A percentile compares a stretch with the other conserved stretches of the same genome.
These are phyloP conservation scores for Gossypium gossypioides DNA, from an alignment of 441 rosid genomes.

Conservation along the genomic window DNA sequence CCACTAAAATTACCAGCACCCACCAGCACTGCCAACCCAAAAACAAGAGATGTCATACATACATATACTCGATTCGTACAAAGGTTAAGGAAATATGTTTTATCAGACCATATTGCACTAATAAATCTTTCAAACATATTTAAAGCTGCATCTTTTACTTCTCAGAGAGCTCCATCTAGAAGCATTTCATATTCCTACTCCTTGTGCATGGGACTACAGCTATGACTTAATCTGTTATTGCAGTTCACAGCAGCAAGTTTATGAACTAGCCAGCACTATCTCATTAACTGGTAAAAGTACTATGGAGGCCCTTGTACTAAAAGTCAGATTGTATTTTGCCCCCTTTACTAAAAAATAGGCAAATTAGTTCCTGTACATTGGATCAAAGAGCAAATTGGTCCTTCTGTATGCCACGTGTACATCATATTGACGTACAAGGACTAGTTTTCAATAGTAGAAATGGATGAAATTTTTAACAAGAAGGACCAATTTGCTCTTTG, in stretches of 20 bases:
- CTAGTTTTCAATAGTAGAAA: no score
- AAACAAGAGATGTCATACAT: not conserved
- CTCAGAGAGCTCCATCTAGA: not conserved
- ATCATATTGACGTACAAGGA: no score
- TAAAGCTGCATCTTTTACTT: not conserved
- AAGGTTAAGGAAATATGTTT: not conserved
- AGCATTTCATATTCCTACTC: not conserved
- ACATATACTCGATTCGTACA: not conserved
- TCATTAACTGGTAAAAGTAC: not conserved
- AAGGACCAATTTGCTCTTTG: no score
- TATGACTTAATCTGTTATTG: not conserved
- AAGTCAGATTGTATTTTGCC: no score
- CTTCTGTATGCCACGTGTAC: not conserved
- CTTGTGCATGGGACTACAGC: not conserved
- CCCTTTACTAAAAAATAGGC: no score
- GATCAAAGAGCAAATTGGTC: not conserved
- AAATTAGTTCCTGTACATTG: not conserved
- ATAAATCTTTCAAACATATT: not conserved
- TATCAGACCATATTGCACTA: not conserved
- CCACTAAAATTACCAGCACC: slow-evolving; percentile 41
- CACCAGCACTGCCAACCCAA: slow-evolving; percentile 61
- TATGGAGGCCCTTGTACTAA: not conserved
- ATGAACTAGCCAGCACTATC: not conserved
- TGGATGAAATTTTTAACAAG: no score
- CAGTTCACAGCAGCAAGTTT: not conserved